Percentiles rank a stretch among this genome's conserved stretches.
phyloP scores from a whole-genome alignment of 495 filamentous ascomycete genomes.

The Antarctomyces pellizariae region DNA sequence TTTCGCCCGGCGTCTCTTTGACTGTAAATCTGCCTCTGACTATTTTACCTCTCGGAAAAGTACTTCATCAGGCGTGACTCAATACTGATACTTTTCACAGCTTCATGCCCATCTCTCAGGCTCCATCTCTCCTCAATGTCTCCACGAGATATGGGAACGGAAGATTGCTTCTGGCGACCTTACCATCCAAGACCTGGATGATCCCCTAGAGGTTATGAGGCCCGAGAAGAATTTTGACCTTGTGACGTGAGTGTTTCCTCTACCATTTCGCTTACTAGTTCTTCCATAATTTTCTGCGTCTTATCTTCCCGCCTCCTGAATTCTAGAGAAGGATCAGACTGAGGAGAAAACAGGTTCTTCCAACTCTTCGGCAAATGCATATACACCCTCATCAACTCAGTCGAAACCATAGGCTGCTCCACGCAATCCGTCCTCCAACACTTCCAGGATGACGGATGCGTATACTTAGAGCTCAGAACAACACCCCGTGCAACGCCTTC shows the following conservation, averaged over 20 bases:
- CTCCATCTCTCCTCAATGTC: constrained; percentile 49
- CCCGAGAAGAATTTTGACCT: constrained; percentile 44
- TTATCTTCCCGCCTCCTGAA: neutral
- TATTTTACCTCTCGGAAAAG: constrained; percentile 1
- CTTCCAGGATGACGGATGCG: constrained; percentile 48
- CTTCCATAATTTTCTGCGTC: neutral
- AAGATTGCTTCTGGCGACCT: constrained; percentile 21
- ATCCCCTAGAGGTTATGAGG: constrained; percentile 47
- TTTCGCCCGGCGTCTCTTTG: too few relatives aligned
- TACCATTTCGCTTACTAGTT: constrained; percentile 1
- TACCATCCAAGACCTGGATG: constrained; percentile 28
- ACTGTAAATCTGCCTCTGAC: constrained; percentile 1
- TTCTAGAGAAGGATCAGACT: too few relatives aligned
- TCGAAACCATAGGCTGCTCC: constrained; percentile 29
- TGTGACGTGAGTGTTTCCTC: constrained; percentile 27
- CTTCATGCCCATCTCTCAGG: constrained; percentile 70
- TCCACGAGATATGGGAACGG: constrained; percentile 50
- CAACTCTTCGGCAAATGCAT: constrained; percentile 58
- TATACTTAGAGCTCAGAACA: constrained; percentile 63
- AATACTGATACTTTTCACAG: too few relatives aligned
- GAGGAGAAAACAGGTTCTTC: constrained; percentile 58
- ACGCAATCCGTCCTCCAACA: constrained; percentile 45
- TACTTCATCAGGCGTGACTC: constrained; percentile 5
- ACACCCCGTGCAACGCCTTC: constrained; percentile 40
- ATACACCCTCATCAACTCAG: constrained; percentile 43